Evolutionary conservation across 2,329 filamentous ascomycete species (phyloP).

Genomic region (Gaeumannomyces tritici): DNA sequence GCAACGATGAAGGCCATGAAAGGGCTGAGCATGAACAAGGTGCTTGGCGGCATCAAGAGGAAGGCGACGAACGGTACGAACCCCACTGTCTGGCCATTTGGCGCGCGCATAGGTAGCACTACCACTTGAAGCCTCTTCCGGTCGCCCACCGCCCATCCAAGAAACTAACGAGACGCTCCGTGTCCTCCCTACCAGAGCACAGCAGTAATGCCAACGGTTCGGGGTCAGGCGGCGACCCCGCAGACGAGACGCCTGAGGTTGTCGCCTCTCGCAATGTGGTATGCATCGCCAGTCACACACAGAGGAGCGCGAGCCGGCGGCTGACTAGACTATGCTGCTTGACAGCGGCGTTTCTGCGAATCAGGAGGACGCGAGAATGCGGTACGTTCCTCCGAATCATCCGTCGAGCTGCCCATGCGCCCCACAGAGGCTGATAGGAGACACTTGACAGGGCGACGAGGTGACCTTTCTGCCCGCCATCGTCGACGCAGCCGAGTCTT

Average conservation of each 20-base stretch:
- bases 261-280: slow-evolving; percentile 59
- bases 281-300: slow-evolving; percentile 17
- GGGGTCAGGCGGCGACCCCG: slow-evolving; percentile 15
- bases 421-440: neutral
- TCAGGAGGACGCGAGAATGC: slow-evolving; percentile 51
- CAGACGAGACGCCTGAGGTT: slow-evolving; percentile 54
- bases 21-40: slow-evolving; percentile 44
- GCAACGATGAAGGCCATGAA: slow-evolving; percentile 25
- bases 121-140: slow-evolving; percentile 1
- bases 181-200: slow-evolving; percentile 5
- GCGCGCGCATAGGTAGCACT: no score
- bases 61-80: slow-evolving; percentile 22
- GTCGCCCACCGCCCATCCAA: neutral
- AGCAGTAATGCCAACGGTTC: slow-evolving; percentile 9
- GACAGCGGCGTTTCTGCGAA: slow-evolving; percentile 72
- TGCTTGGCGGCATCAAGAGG: slow-evolving; percentile 45
- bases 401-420: no score
- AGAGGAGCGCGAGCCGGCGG: slow-evolving; percentile 2
- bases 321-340: slow-evolving; percentile 11
- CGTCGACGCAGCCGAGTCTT: slow-evolving; percentile 91
- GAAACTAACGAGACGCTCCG: neutral
- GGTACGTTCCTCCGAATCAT: slow-evolving; percentile 27
- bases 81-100: no score
- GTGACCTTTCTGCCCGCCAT: slow-evolving; percentile 87
- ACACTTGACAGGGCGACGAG: slow-evolving; percentile 59